Evolutionary conservation across 306 rosid species (phyloP), one percentile per base, ranked within the genome.

Genomic region (Myrica gale): DNA sequence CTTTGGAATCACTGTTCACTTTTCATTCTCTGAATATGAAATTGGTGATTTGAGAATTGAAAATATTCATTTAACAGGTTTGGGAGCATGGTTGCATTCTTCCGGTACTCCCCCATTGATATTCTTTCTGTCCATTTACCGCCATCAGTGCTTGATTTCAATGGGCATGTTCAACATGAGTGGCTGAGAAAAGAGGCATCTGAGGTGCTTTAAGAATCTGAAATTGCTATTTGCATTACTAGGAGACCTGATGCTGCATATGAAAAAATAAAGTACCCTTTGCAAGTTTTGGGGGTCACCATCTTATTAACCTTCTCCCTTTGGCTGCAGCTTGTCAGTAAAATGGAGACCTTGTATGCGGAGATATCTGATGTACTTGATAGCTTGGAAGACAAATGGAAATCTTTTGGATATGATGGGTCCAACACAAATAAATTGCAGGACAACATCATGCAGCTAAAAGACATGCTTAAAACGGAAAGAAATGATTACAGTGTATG

Each of bases 51-150:
- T 67, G 81, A 77, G 76, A 68, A 55, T 62, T 85, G 74, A 66
- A 68, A 47, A 55, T 71, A 80, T 66, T 75, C 46, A 71, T 76
- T 5, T 63, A 52, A 80, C 91, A 96, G 99, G 93, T 90, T 82
- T 58, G 99, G 99, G 80, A 96, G 88, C 83, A 91, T 87, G 96
- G 97, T 96, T 69, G 98, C 89, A n/a, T 90, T 90, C 84, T 96
- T 96, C 84, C 88, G 97, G 60, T 96, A 96, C 87, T 90, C 94
- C 23, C 92, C 94, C 51, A 96, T 96, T 57, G 94, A 92, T 78
- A 83, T 92, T 80, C 98, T 90, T 32, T 90, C 98, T 47, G 98
- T 96, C 68, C 87, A 82, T 74, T 86, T 96, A 77, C 99, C 99
- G 10, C 97, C 97, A 19, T 86, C 96, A 51, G 82, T 88, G 74